phyloP scores from a whole-genome alignment of 345 rosid genomes.

The Orychophragmus violaceus region DNA sequence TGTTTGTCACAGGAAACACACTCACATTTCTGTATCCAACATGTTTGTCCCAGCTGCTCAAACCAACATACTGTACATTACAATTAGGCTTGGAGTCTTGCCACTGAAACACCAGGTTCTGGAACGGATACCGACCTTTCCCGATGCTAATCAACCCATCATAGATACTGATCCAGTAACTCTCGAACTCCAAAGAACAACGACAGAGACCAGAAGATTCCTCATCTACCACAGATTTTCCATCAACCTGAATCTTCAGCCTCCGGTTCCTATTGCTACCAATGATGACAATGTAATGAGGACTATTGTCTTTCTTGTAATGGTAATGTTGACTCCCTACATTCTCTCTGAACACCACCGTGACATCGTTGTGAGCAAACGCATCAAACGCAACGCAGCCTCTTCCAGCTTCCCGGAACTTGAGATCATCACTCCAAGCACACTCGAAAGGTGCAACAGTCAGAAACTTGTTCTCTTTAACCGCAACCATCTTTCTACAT shows the following conservation, averaged over 20 bases:
- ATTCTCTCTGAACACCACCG: slow-evolving; percentile 90
- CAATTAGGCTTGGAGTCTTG: slow-evolving; percentile 79
- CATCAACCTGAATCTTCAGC: slow-evolving; percentile 88
- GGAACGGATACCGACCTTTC: slow-evolving; percentile 92
- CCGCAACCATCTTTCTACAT: slow-evolving; percentile 37
- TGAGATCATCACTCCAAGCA: slow-evolving; percentile 94
- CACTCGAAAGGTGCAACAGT: slow-evolving; percentile 99
- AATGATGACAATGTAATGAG: slow-evolving; percentile 90
- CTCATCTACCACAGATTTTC: slow-evolving; percentile 73
- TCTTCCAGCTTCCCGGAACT: slow-evolving; percentile 83
- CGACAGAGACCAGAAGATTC: slow-evolving; percentile 64
- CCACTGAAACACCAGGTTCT: slow-evolving; percentile 89
- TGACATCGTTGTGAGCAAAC: slow-evolving; percentile 89
- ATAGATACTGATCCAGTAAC: slow-evolving; percentile 91
- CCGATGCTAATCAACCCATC: slow-evolving; percentile 91
- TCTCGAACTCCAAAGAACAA: slow-evolving; percentile 71
- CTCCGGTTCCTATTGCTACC: slow-evolving; percentile 91
- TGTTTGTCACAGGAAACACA: slow-evolving; percentile 72
- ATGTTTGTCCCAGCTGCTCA: slow-evolving; percentile 96
- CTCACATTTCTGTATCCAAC: slow-evolving; percentile 93
- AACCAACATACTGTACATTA: slow-evolving; percentile 73
- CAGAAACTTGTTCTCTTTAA: slow-evolving; percentile 58
- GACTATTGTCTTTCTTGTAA: slow-evolving; percentile 81
- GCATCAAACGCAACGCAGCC: slow-evolving; percentile 98
- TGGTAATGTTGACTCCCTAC: slow-evolving; percentile 92